These are phyloP conservation scores for Blastomyces parvus DNA, from an alignment of 2,329 filamentous ascomycete species.

Conservation along the genomic window DNA sequence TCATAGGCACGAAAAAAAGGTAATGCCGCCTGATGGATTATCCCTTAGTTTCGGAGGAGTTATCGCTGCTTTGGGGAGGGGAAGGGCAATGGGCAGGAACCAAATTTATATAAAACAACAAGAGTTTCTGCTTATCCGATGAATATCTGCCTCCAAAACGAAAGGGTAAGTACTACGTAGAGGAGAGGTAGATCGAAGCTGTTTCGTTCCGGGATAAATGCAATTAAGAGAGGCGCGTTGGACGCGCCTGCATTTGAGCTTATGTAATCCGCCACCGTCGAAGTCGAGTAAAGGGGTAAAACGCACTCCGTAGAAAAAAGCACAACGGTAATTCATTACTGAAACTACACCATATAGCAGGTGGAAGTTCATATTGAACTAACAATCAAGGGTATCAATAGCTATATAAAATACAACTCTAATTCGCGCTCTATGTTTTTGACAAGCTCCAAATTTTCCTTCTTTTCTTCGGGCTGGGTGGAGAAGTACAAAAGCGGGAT, in stretches of 20 bases:
- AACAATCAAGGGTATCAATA: constrained; percentile 1
- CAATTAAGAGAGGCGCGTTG: neutral
- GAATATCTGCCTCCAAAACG: neutral
- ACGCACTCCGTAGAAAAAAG: too few species aligned
- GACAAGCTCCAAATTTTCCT: neutral
- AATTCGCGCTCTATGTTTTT: neutral
- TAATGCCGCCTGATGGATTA: neutral
- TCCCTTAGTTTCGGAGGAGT: neutral
- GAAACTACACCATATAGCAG: neutral
- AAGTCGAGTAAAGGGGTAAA: too few species aligned
- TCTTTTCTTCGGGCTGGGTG: neutral
- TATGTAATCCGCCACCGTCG: neutral
- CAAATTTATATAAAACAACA: neutral
- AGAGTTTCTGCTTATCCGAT: neutral
- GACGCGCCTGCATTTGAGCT: neutral
- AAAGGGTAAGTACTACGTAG: too few species aligned
- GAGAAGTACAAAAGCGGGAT: neutral
- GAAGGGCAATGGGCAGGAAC: neutral
- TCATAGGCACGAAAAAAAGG: neutral
- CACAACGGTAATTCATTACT: neutral
- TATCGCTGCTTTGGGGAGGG: neutral
- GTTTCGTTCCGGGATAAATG: neutral
- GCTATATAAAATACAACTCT: constrained; percentile 3
- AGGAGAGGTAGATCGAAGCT: neutral
- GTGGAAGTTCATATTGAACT: neutral